These are phyloP conservation scores for Aspergillus unguis DNA, from an alignment of 2,329 filamentous ascomycete genomes.

Conservation along the genomic window DNA sequence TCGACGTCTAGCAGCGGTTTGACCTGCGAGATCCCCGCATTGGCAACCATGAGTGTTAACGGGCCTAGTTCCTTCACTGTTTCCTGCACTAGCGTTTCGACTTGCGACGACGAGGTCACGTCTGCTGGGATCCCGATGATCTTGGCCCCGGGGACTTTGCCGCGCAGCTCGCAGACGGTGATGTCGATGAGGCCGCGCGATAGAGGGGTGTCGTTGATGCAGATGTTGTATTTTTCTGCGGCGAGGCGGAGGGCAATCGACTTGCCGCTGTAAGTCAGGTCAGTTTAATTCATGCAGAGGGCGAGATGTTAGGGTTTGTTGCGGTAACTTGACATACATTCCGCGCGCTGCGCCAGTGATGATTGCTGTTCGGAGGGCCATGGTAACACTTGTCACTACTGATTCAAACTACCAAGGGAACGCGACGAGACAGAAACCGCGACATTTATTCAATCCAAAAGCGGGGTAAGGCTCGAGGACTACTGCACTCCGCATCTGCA, in stretches of 20 bases:
- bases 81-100: conserved; percentile 25
- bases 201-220: conserved; percentile 59
- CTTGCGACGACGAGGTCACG: conserved; percentile 51
- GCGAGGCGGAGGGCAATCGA: conserved; percentile 58
- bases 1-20: conserved; percentile 56
- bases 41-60: conserved; percentile 53
- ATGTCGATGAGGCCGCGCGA: conserved; percentile 54
- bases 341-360: conserved; percentile 41
- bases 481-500: no score
- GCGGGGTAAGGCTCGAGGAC: no score
- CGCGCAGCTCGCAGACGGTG: conserved; percentile 28
- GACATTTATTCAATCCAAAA: no score
- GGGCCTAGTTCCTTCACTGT: conserved; percentile 55
- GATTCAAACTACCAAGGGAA: no score
- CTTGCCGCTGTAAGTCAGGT: conserved; percentile 20
- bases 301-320: background rate
- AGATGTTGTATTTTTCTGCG: conserved; percentile 63
- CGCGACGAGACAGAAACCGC: no score
- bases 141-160: background rate
- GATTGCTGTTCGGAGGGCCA: conserved; percentile 31
- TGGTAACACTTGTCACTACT: no score
- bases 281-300: background rate
- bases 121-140: conserved; percentile 36
- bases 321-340: conserved; percentile 30
- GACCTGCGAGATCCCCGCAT: conserved; percentile 61